These are phyloP conservation scores for Phlebopus sp. DNA, from an alignment of 1,284 basidiomycete species.

Conservation along the genomic window DNA sequence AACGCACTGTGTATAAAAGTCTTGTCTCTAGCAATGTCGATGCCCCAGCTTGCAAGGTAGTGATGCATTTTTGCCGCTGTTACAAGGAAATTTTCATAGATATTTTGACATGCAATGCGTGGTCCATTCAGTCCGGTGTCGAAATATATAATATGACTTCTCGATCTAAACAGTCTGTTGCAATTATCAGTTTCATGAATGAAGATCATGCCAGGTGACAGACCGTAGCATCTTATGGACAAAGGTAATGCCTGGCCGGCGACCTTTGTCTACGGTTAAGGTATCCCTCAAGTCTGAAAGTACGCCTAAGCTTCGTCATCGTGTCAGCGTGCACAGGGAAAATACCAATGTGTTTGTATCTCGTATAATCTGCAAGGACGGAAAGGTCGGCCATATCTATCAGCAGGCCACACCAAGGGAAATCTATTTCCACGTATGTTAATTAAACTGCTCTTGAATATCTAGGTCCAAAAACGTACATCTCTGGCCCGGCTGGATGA, in stretches of 20 bases:
- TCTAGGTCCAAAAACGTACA: conserved; percentile 32
- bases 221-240: conserved; percentile 69
- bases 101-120: conserved; percentile 69
- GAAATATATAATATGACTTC: conserved; percentile 71
- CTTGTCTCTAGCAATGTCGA: conserved; percentile 41
- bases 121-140: conserved; percentile 73
- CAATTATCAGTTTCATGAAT: conserved; percentile 6
- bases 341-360: conserved; percentile 60
- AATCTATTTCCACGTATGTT: conserved; percentile 48
- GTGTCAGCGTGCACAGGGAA: conserved; percentile 6
- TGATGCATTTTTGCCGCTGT: conserved; percentile 86
- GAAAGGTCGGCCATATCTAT: conserved; percentile 77
- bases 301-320: neutral
- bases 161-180: conserved; percentile 61
- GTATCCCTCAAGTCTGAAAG: conserved; percentile 57
- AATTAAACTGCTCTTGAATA: conserved; percentile 1
- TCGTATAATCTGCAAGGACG: conserved; percentile 70
- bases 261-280: conserved; percentile 62
- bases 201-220: conserved; percentile 20
- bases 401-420: conserved; percentile 88
- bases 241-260: conserved; percentile 57
- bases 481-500: conserved; percentile 46
- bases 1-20: conserved; percentile 55
- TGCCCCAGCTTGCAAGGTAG: conserved; percentile 69
- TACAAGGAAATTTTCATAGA: conserved; percentile 86